phyloP scores from a whole-genome alignment of 345 rosid species.

The Chamaenerion angustifolium region DNA sequence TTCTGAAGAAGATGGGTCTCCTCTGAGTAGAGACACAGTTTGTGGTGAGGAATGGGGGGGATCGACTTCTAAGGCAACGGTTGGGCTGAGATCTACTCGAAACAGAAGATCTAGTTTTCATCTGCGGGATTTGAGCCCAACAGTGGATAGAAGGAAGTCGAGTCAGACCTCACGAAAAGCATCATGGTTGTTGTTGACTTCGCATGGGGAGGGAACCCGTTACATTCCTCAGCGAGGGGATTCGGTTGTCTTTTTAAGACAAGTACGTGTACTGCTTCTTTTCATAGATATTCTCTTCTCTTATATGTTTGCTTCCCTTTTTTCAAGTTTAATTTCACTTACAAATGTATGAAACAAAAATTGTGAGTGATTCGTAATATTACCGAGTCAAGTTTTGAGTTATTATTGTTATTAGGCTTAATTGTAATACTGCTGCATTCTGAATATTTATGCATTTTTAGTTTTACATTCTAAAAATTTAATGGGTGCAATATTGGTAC shows the following conservation, averaged over 20 bases:
- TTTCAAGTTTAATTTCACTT: no score
- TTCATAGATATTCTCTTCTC: no score
- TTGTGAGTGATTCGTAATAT: no score
- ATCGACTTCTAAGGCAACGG: constrained; percentile 52
- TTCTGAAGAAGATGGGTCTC: constrained; percentile 4
- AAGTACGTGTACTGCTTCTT: constrained; percentile 27
- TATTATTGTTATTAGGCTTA: no score
- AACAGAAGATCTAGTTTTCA: constrained; percentile 58
- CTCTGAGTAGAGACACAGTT: constrained; percentile 25
- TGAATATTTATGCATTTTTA: no score
- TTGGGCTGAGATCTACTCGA: constrained; percentile 68
- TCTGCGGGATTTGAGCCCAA: constrained; percentile 46
- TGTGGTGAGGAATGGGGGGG: constrained; percentile 40
- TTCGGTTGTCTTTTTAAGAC: constrained; percentile 76
- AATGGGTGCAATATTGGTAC: no score
- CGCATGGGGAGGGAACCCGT: constrained; percentile 77
- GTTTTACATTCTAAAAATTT: no score
- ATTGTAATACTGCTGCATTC: no score
- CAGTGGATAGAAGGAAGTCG: constrained; percentile 34
- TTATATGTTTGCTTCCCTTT: no score
- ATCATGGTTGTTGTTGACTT: constrained; percentile 75
- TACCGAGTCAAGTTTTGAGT: no score
- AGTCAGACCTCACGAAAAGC: constrained; percentile 28
- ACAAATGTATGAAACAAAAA: no score
- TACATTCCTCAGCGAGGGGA: constrained; percentile 93